Conservation (phyloP, 2,329 filamentous ascomycete species). For the Pestalotiopsis sp. region DNA sequence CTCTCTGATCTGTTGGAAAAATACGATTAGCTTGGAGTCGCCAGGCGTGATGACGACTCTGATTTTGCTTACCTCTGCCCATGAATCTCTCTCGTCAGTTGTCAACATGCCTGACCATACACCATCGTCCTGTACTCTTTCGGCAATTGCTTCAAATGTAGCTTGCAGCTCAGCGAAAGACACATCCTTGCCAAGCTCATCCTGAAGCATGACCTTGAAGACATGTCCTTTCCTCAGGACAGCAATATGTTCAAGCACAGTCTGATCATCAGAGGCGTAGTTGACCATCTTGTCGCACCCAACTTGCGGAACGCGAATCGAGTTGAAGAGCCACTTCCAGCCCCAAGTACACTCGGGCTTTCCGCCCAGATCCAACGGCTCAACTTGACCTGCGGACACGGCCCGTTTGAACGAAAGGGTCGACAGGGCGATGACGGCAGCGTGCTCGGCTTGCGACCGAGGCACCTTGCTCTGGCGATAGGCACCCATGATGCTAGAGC, state of each 20-base stretch:
- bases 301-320: conserved; percentile 13
- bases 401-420: conserved; percentile 8
- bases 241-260: conserved; percentile 6
- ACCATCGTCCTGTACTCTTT: conserved; percentile 1
- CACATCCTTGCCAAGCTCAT: conserved; percentile 13
- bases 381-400: conserved; percentile 9
- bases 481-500: conserved; percentile 11
- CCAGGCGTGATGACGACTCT: background rate
- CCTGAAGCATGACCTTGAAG: conserved; percentile 16
- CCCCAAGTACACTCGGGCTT: conserved; percentile 15
- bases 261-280: conserved; percentile 8
- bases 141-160: conserved; percentile 11
- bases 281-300: conserved; percentile 14
- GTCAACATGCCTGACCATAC: conserved; percentile 14
- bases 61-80: conserved; percentile 12
- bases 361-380: conserved; percentile 7
- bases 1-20: conserved; percentile 13
- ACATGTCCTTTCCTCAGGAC: conserved; percentile 15
- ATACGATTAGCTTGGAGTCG: conserved; percentile 1
- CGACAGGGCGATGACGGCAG: conserved; percentile 12
- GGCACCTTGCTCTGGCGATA: conserved; percentile 3
- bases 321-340: conserved; percentile 16
- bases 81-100: conserved; percentile 15
- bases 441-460: conserved; percentile 15
- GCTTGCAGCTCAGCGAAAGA: conserved; percentile 8